Evolutionary conservation across 306 rosid genomes (phyloP).

Genomic region (Quercus aquifolioides): DNA sequence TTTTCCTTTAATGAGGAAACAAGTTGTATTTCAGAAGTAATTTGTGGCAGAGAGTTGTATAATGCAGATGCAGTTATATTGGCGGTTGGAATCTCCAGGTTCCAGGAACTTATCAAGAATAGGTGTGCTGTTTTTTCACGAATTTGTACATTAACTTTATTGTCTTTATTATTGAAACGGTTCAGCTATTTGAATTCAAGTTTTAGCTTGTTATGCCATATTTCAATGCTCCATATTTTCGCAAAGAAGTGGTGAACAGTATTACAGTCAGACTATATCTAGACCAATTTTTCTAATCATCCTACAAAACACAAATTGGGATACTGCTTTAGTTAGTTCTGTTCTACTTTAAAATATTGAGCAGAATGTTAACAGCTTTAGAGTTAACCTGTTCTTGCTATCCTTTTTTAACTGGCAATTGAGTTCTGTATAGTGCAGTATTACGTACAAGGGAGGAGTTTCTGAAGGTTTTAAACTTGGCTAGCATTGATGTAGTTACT

Average conservation of each 20-base stretch:
- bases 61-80: conserved; percentile 53
- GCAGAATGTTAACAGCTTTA: conserved; percentile 4
- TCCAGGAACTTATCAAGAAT: conserved; percentile 43
- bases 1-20: conserved; percentile 37
- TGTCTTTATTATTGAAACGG: not conserved
- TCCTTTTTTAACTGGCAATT: conserved; percentile 20
- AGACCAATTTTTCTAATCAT: not conserved
- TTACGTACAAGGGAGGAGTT: conserved; percentile 51
- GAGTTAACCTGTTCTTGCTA: conserved; percentile 7
- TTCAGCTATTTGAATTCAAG: not conserved
- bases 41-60: conserved; percentile 27
- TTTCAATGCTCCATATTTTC: not conserved
- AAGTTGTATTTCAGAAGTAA: conserved; percentile 34
- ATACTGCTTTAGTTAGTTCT: not conserved
- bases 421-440: conserved; percentile 48
- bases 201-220: not conserved
- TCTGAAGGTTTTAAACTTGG: conserved; percentile 52
- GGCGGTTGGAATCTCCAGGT: conserved; percentile 42
- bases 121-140: conserved; percentile 26
- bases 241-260: not conserved
- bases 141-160: not conserved
- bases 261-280: not conserved
- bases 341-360: not conserved
- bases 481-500: conserved; percentile 47
- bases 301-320: not conserved